A percentile compares a stretch with the other conserved stretches of the same genome.
Conservation (phyloP, 768 basidiomycete genomes). For the Termitomyces bulborhizus region DNA sequence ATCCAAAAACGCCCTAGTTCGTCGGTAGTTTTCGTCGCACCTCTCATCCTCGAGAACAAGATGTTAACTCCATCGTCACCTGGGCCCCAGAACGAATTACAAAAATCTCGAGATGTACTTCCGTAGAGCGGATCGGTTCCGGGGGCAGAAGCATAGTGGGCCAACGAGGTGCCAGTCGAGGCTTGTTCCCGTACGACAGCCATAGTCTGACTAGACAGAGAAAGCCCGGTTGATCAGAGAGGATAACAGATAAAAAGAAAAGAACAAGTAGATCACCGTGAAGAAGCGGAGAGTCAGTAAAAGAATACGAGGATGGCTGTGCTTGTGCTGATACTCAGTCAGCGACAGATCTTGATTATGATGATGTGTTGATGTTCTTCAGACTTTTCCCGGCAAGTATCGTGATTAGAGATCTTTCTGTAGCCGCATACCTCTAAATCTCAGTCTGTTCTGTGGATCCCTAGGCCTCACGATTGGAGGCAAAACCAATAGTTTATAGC, state of each 20-base stretch:
- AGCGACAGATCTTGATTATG: constrained; percentile 11
- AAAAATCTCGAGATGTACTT: constrained; percentile 58
- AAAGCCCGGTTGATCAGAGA: neutral
- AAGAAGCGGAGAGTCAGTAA: neutral
- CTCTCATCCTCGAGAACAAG: constrained; percentile 82
- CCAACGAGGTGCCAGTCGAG: constrained; percentile 60
- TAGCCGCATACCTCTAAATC: neutral
- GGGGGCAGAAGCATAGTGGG: constrained; percentile 52
- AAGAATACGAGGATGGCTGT: constrained; percentile 12
- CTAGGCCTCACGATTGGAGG: too few relatives aligned
- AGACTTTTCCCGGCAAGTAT: neutral
- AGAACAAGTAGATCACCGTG: neutral
- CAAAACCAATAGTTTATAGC: neutral
- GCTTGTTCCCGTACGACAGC: constrained; percentile 60
- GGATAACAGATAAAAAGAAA: neutral
- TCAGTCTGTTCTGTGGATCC: neutral
- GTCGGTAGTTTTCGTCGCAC: constrained; percentile 79
- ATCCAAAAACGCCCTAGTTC: constrained; percentile 88
- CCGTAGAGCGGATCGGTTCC: constrained; percentile 39
- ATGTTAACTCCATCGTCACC: constrained; percentile 86
- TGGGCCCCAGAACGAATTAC: constrained; percentile 93
- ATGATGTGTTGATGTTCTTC: constrained; percentile 1
- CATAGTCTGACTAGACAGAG: constrained; percentile 29
- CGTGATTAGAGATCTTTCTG: neutral
- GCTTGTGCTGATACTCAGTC: neutral